Evolutionary conservation across 2,329 filamentous ascomycete genomes (phyloP), one percentile per base, ranked within the genome.

Genomic region (Verticillium zaregamsianum): DNA sequence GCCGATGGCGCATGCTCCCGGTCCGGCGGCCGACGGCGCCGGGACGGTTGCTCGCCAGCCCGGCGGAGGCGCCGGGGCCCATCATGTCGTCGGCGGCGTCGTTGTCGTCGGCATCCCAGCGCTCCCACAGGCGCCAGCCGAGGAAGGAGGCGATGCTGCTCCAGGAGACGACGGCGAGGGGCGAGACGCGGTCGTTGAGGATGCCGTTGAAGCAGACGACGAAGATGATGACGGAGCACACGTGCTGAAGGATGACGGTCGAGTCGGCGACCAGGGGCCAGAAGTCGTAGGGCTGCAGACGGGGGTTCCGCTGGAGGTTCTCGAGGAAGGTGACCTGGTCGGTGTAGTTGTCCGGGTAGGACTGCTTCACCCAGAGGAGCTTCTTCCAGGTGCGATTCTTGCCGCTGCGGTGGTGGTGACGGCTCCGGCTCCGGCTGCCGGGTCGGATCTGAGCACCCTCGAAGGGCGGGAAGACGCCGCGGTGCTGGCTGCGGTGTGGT

Each of bases 301-400:
- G 89, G 5, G 94, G 94, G 74, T 99, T 99, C 57, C 93, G 87
- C 75, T 99, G 94, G 20, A 99, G 86, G 69, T 96, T 93, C 72
- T 97, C 94, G 67, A 99, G 88, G 70, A 99, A 99, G 1, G 95
- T 98, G 63, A 92, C 91, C 72, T 95, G 93, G 73, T 99, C 95
- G 49, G 95, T 98, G 74, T 98, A 98, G 75, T 99, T 99, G 75
- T 99, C 95, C n/a, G 95, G 93, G 72, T 96, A 97, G 37, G 91
- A 91, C 74, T 98, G 95, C 77, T 96, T 97, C 71, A 99, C 93
- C 95, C 95, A 99, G 61, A 99, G 84, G 66, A 99, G 78, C 80
- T 98, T 98, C 82, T 96, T 96, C 91, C 94, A 98, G 12, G 86
- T 86, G 58, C 87, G 40, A 17, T 45, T 86, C 71, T 89, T 91